A percentile compares a stretch with the other conserved stretches of the same genome.
phyloP scores from a whole-genome alignment of 495 filamentous ascomycete species.

The Neurospora sp. region DNA sequence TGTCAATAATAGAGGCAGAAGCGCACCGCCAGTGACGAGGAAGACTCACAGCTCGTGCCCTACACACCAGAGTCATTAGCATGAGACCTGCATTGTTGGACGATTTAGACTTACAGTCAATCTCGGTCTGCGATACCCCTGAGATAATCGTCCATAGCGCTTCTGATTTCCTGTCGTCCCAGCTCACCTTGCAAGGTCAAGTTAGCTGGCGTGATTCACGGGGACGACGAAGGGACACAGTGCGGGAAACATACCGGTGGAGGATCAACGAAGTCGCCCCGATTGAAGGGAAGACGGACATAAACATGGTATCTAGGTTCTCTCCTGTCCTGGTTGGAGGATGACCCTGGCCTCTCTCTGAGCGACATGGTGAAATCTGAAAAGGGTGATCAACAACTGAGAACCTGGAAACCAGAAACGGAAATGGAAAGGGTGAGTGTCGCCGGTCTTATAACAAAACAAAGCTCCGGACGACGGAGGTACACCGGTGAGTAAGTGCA shows the following conservation, averaged over 20 bases:
- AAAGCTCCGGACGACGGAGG: not conserved
- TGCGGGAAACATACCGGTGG: constrained; percentile 51
- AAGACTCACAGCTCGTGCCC: constrained; percentile 68
- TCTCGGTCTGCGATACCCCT: constrained; percentile 60
- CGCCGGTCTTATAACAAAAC: not conserved
- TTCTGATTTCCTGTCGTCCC: constrained; percentile 71
- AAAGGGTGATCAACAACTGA: not conserved
- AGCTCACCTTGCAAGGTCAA: constrained; percentile 31
- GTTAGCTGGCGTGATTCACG: not conserved
- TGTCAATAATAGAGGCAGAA: constrained; percentile 4
- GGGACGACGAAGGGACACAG: constrained; percentile 4
- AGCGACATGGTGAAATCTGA: constrained; percentile 4
- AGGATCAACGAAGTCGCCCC: constrained; percentile 84
- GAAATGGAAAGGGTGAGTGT: not conserved
- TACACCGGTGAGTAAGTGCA: not conserved
- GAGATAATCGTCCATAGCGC: constrained; percentile 87
- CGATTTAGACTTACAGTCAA: constrained; percentile 59
- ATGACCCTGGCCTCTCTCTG: constrained; percentile 10
- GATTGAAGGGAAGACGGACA: constrained; percentile 76
- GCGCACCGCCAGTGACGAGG: not conserved
- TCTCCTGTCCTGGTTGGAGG: constrained; percentile 5
- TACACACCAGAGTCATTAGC: constrained; percentile 21
- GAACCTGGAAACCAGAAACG: not conserved
- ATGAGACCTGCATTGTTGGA: constrained; percentile 1
- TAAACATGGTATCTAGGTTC: constrained; percentile 62